Percentiles rank a stretch among this genome's conserved stretches.
phyloP scores from a whole-genome alignment of 805 yeast genomes.

The Teunomyces funiuensis region DNA sequence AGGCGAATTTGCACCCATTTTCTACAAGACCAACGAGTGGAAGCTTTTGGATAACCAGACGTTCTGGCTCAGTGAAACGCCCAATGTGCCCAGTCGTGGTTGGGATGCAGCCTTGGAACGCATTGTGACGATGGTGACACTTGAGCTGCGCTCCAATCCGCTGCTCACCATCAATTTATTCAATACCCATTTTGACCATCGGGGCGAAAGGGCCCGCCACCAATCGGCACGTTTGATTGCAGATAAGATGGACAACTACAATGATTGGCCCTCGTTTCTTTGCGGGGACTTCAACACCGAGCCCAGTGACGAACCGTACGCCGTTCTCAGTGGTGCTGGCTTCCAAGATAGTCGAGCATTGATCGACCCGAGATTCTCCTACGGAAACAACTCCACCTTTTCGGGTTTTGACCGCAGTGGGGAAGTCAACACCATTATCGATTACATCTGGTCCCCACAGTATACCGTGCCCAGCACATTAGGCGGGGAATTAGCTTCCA shows the following conservation, averaged over 20 bases:
- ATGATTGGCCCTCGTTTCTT: slow-evolving; percentile 36
- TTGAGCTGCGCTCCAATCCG: slow-evolving; percentile 31
- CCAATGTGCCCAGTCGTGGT: slow-evolving; percentile 36
- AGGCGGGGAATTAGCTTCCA: not conserved
- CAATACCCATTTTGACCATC: slow-evolving; percentile 45
- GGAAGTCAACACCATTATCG: slow-evolving; percentile 33
- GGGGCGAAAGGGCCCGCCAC: slow-evolving; percentile 36
- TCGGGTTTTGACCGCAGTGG: slow-evolving; percentile 47
- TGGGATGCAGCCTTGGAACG: slow-evolving; percentile 46
- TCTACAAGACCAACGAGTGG: slow-evolving; percentile 35
- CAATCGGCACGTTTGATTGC: slow-evolving; percentile 35
- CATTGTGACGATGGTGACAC: slow-evolving; percentile 38
- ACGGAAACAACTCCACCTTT: slow-evolving; percentile 47
- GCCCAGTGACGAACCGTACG: slow-evolving; percentile 42
- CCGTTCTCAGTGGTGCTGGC: slow-evolving; percentile 35
- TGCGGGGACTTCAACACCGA: slow-evolving; percentile 46
- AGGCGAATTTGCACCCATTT: slow-evolving; percentile 40
- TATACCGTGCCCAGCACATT: not conserved
- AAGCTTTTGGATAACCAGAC: slow-evolving; percentile 27
- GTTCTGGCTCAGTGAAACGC: slow-evolving; percentile 43
- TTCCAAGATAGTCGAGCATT: slow-evolving; percentile 39
- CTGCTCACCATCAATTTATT: slow-evolving; percentile 29
- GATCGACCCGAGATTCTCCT: slow-evolving; percentile 24
- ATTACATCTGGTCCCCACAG: slow-evolving; percentile 45
- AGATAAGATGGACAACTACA: slow-evolving; percentile 37